Conservation (phyloP, 192 early-diverging fungal genomes). For the Entomortierella chlamydospora region DNA sequence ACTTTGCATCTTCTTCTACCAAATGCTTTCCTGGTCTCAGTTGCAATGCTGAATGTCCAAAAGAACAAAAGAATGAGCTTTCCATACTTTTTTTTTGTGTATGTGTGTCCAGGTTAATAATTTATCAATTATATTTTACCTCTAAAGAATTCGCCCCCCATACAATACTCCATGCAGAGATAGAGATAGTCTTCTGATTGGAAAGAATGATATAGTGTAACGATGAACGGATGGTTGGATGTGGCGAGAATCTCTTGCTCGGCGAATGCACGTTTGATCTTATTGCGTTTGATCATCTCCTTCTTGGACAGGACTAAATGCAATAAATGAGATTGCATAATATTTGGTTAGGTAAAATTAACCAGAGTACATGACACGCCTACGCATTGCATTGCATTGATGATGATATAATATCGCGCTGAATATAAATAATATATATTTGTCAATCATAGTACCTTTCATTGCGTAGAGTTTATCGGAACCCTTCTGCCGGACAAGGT, state of each 20-base stretch:
- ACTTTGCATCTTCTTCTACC: conserved; percentile 89
- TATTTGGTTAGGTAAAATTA: no score
- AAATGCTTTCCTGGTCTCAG: conserved; percentile 89
- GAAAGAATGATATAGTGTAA: conserved; percentile 89
- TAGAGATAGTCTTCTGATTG: conserved; percentile 89
- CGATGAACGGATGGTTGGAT: conserved; percentile 92
- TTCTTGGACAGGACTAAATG: conserved; percentile 80
- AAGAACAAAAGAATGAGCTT: neutral
- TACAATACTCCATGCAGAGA: conserved; percentile 91
- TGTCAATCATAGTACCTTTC: conserved; percentile 78
- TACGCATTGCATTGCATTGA: no score
- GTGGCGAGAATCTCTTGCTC: conserved; percentile 87
- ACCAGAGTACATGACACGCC: no score
- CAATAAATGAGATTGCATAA: no score
- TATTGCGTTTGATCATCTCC: conserved; percentile 99
- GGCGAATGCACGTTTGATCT: conserved; percentile 96
- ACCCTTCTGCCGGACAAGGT: conserved; percentile 89
- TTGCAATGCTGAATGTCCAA: conserved; percentile 74
- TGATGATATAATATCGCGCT: no score
- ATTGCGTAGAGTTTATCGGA: conserved; percentile 90
- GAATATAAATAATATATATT: no score
- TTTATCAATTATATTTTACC: no score
- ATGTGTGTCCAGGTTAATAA: no score
- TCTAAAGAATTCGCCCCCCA: conserved; percentile 91
- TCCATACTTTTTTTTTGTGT: no score